Conservation (phyloP, 2,329 filamentous ascomycete genomes). For the Diplodia seriata region DNA sequence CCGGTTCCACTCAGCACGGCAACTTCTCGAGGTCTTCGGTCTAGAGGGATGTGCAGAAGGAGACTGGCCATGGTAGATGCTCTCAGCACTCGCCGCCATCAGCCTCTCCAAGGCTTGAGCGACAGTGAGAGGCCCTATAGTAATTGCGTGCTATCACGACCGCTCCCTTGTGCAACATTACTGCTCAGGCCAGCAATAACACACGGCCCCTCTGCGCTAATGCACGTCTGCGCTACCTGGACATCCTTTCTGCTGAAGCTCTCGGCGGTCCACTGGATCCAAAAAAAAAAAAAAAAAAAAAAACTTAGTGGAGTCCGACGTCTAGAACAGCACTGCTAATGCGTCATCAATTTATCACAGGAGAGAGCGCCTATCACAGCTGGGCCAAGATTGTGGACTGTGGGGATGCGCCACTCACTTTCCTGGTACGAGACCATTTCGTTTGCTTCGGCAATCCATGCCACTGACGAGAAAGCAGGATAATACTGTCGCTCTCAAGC, state of each 20-base stretch:
- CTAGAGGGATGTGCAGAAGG: not conserved
- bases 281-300: not conserved
- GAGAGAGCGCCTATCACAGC: constrained; percentile 51
- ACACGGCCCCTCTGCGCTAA: not conserved
- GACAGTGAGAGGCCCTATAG: not conserved
- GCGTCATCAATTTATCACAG: not conserved
- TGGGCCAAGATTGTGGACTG: constrained; percentile 64
- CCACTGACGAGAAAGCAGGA: constrained; percentile 45
- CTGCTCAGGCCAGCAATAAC: not conserved
- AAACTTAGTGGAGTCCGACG: not conserved
- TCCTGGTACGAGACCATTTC: constrained; percentile 46
- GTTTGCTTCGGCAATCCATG: not conserved
- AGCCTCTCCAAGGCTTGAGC: not conserved
- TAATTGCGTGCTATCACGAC: not conserved
- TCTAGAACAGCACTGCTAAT: not conserved
- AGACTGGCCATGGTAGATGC: not conserved
- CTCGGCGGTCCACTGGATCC: not conserved
- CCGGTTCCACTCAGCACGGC: not conserved
- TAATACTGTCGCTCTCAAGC: constrained; percentile 62
- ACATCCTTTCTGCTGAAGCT: not conserved
- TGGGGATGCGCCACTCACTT: constrained; percentile 60
- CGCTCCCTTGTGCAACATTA: not conserved
- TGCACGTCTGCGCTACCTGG: not conserved
- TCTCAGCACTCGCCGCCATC: not conserved
- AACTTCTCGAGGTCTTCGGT: not conserved